Evolutionary conservation across 2,329 filamentous ascomycete species (phyloP).

Genomic region (Pseudogymnoascus sp.): DNA sequence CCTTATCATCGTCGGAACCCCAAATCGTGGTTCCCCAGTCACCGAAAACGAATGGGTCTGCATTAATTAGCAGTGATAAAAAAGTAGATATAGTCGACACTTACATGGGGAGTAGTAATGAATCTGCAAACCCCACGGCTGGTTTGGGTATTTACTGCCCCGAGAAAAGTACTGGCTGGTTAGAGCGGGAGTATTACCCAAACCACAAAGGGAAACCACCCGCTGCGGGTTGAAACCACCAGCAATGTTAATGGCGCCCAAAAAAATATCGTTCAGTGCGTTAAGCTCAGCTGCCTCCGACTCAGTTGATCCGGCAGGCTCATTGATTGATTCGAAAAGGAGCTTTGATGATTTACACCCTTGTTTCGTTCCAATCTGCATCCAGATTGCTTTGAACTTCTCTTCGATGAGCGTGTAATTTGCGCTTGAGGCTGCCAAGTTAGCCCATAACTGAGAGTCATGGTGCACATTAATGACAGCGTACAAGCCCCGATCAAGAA

Average conservation of each 20-base stretch:
- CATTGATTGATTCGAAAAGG: slow-evolving; percentile 53
- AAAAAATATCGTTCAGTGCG: not conserved
- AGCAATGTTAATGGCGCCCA: not conserved
- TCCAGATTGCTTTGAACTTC: slow-evolving; percentile 48
- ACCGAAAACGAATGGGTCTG: not conserved
- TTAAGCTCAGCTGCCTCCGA: slow-evolving; percentile 37
- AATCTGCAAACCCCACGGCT: not conserved
- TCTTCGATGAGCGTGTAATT: slow-evolving; percentile 47
- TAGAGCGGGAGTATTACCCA: not conserved
- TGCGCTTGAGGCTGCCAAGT: slow-evolving; percentile 37
- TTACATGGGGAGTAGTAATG: not conserved
- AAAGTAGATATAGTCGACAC: not conserved
- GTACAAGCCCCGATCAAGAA: slow-evolving; percentile 42
- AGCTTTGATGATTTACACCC: slow-evolving; percentile 46
- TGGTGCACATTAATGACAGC: slow-evolving; percentile 52
- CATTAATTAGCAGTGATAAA: not conserved
- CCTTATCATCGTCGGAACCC: not conserved
- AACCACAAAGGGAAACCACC: not conserved
- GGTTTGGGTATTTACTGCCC: not conserved
- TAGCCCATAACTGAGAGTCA: slow-evolving; percentile 51
- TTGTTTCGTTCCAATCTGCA: slow-evolving; percentile 46
- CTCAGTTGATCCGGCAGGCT: slow-evolving; percentile 45
- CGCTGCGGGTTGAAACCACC: not conserved
- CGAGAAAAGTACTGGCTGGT: not conserved
- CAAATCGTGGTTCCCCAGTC: not conserved